Conservation (phyloP, 2,329 filamentous ascomycete species). For the Rhynchosporium agropyri region DNA sequence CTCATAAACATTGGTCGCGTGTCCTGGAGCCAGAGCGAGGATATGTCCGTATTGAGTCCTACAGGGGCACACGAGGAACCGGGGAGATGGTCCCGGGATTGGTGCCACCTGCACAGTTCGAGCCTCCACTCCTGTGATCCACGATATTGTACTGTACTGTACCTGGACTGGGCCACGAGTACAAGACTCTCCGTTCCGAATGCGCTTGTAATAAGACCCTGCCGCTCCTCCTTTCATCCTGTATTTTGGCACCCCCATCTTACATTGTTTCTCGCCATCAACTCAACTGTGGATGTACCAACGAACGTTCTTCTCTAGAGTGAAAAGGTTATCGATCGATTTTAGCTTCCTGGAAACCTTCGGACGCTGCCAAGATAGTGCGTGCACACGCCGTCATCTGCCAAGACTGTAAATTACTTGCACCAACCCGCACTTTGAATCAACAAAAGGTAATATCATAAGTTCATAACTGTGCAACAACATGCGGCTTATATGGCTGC, state of each 20-base stretch:
- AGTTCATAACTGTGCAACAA: conserved; percentile 18
- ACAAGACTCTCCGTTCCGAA: conserved; percentile 1
- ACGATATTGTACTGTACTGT: not conserved
- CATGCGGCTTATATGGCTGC: conserved; percentile 39
- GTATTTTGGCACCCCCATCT: not conserved
- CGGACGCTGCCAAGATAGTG: not conserved
- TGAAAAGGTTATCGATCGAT: too few species aligned
- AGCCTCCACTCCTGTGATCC: conserved; percentile 7
- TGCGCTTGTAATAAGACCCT: conserved; percentile 12
- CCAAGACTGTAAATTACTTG: not conserved
- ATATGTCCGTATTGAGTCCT: not conserved
- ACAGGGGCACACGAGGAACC: conserved; percentile 5
- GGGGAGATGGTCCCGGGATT: not conserved
- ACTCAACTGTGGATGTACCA: not conserved
- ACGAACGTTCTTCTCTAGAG: too few species aligned
- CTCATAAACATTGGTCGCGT: conserved; percentile 10
- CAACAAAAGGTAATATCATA: not conserved
- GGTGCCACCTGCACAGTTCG: not conserved
- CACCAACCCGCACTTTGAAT: not conserved
- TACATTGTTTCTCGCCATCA: not conserved
- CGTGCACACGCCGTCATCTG: not conserved
- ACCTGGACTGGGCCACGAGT: conserved; percentile 3
- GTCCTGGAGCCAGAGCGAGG: not conserved
- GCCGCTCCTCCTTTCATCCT: not conserved
- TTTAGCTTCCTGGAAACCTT: too few species aligned